Base-by-base conservation (phyloP, 176 grass and related monocot species). In the Oryza punctata region DNA sequence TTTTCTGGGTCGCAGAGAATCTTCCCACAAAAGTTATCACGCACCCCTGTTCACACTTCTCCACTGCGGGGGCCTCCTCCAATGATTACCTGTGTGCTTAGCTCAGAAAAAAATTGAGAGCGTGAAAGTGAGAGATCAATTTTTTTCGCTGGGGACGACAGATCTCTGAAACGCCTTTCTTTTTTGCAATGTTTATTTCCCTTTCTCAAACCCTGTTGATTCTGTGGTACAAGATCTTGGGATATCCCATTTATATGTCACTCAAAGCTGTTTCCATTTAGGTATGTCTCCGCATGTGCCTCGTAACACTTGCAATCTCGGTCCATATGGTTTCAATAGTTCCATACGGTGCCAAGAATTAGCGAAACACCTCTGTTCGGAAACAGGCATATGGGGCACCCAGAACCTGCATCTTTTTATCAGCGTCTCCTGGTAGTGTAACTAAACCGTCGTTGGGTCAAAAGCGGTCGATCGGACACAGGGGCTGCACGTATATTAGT, bases 41-140 rank as follows among this genome's bases (percentile, higher is more conserved):
- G 54, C 65, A 11, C 3, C 37, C 6, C 7, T 4, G 78, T 89
- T 89, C 82, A 85, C 78, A 85, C 77, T 3, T 70, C 61, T 75
- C 47, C 65, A 68, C 61, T 64, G 21, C 52, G 63, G 47, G 74
- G 69, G 2, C 63, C 63, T 70, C 33, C 33, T 5, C 76, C 14
- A 63, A 69, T 85, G 76, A 85, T 81, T 50, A 40, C n/a, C 37
- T 74, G 33, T 24, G 46, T 63, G 57, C 57, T 41, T 74, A 84
- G 45, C 47, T 79, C 10, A 84, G 13, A 67, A 78, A 78, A 35
- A 12, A 12, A 12, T 40, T 10, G 12, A 23, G 28, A 10, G 3
- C 1, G 9, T 61, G 21, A 61, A 61, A 61, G n/a, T 24, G 57
- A 24, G 57, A 61, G 21, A 61, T 24, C 57, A 57, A n/a, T 57